Evolutionary conservation across 2,329 filamentous ascomycete species (phyloP).

Genomic region (Sporothrix inflata): DNA sequence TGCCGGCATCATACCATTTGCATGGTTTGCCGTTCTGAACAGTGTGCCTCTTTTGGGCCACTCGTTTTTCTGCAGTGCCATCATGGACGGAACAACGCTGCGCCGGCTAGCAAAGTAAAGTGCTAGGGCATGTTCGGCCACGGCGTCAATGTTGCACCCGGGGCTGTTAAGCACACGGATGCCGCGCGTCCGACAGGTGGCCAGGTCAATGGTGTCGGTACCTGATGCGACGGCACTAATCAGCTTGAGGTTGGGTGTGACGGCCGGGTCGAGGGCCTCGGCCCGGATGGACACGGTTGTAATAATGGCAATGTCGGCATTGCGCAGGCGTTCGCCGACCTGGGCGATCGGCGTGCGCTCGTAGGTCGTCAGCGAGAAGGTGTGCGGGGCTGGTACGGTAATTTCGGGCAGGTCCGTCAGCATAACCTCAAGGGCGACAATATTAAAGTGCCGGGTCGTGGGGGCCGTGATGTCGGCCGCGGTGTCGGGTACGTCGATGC

Average conservation of each 20-base stretch:
- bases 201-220: conserved; percentile 38
- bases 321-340: conserved; percentile 42
- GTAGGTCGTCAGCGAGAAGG: conserved; percentile 39
- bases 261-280: conserved; percentile 32
- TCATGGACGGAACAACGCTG: conserved; percentile 41
- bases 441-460: conserved; percentile 34
- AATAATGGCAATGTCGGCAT: conserved; percentile 44
- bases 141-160: conserved; percentile 38
- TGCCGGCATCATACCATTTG: conserved; percentile 29
- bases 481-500: too few relatives aligned
- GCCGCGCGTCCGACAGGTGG: conserved; percentile 34
- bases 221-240: conserved; percentile 38
- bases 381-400: conserved; percentile 36
- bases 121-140: conserved; percentile 38
- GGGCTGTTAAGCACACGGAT: conserved; percentile 41
- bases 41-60: conserved; percentile 35
- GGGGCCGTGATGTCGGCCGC: too few relatives aligned
- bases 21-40: conserved; percentile 30
- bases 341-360: conserved; percentile 35
- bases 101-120: conserved; percentile 41
- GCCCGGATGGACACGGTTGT: conserved; percentile 40
- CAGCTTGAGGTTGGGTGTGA: conserved; percentile 40
- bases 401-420: conserved; percentile 38
- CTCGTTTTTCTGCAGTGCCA: conserved; percentile 34
- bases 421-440: conserved; percentile 42